phyloP scores from a whole-genome alignment of 805 yeast genomes.

The Monosporozyma solicola region DNA sequence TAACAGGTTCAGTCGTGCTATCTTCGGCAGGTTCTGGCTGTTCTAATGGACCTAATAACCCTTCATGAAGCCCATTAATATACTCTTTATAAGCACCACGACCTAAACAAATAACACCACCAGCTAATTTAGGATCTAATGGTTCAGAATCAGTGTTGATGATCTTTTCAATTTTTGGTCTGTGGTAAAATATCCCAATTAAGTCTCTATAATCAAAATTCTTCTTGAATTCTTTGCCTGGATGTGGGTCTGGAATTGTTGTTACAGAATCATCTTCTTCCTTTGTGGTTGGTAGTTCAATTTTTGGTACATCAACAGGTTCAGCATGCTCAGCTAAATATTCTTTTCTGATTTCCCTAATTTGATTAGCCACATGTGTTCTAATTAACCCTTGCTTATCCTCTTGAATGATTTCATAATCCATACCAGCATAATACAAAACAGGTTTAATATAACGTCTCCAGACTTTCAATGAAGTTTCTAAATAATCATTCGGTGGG shows the following conservation, averaged over 20 bases:
- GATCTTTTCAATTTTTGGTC: slow-evolving; percentile 19
- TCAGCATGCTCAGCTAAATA: background rate
- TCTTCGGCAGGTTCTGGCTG: slow-evolving; percentile 28
- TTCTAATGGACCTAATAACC: slow-evolving; percentile 82
- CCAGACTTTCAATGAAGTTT: slow-evolving; percentile 62
- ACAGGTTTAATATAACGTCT: slow-evolving; percentile 79
- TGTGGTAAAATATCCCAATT: slow-evolving; percentile 48
- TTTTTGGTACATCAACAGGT: slow-evolving; percentile 16
- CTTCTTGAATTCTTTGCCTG: slow-evolving; percentile 15
- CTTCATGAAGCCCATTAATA: slow-evolving; percentile 85
- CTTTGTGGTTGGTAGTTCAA: slow-evolving; percentile 14
- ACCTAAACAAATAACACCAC: slow-evolving; percentile 88
- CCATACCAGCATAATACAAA: slow-evolving; percentile 73
- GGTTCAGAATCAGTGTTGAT: slow-evolving; percentile 41
- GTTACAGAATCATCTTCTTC: slow-evolving; percentile 3
- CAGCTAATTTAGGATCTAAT: slow-evolving; percentile 41
- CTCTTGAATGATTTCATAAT: slow-evolving; percentile 69
- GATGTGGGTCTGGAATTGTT: slow-evolving; percentile 10
- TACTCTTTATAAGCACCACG: slow-evolving; percentile 96
- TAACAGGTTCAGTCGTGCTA: background rate
- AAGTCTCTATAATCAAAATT: slow-evolving; percentile 38
- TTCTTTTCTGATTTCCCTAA: slow-evolving; percentile 58
- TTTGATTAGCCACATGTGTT: slow-evolving; percentile 67
- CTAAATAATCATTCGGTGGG: slow-evolving; percentile 90
- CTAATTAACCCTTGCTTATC: slow-evolving; percentile 87